Conservation (phyloP, 169 alveolate species). For the Eimeria tenella region DNA sequence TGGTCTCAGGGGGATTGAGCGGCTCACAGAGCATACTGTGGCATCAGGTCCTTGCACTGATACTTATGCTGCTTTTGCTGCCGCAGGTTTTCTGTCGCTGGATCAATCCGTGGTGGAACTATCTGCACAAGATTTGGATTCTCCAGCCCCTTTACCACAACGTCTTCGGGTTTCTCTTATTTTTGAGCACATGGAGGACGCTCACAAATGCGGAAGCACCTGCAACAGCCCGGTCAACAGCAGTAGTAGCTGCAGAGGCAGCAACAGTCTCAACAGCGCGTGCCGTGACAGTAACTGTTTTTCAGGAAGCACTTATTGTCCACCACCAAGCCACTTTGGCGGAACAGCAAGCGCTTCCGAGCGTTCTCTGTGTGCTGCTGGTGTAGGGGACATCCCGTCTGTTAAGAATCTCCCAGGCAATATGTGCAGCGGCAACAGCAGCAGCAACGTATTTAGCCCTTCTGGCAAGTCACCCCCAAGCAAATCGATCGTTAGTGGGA, state of each 20-base stretch:
- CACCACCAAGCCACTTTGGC: background rate
- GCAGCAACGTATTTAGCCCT: slow-evolving; percentile 34
- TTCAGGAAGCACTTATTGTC: background rate
- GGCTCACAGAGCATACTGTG: background rate
- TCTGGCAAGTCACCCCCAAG: slow-evolving; percentile 18
- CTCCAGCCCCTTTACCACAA: slow-evolving; percentile 11
- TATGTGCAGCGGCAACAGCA: slow-evolving; percentile 1
- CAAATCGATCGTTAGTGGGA: slow-evolving; percentile 12
- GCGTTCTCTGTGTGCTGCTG: slow-evolving; percentile 3
- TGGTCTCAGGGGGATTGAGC: background rate
- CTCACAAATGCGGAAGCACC: background rate
- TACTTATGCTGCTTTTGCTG: slow-evolving; percentile 43
- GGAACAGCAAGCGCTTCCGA: background rate
- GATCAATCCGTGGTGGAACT: slow-evolving; percentile 36
- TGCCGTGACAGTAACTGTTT: too few relatives aligned
- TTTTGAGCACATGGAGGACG: slow-evolving; percentile 14
- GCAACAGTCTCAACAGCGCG: background rate
- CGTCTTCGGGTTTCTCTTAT: slow-evolving; percentile 38
- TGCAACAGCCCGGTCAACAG: slow-evolving; percentile 4
- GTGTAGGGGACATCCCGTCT: background rate
- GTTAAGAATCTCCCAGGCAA: background rate
- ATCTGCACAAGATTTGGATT: background rate
- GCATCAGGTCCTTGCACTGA: background rate
- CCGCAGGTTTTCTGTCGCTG: slow-evolving; percentile 41
- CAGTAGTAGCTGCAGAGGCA: slow-evolving; percentile 16